These are phyloP conservation scores for Eleusine indica DNA, from an alignment of 176 grass and related monocot species.

Conservation along the genomic window DNA sequence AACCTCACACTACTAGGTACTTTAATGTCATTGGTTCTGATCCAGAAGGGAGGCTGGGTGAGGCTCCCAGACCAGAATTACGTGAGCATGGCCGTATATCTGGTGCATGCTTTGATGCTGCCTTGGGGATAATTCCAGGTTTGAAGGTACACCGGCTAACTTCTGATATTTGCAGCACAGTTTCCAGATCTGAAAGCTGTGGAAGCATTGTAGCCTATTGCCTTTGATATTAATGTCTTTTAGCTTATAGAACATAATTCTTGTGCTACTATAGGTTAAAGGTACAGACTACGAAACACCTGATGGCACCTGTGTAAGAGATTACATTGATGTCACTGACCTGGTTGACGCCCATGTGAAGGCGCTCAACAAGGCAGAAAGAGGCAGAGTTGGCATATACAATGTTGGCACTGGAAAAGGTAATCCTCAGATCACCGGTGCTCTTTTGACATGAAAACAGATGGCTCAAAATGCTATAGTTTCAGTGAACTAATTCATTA, in stretches of 20 bases:
- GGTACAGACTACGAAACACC: slow-evolving; percentile 83
- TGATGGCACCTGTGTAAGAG: slow-evolving; percentile 85
- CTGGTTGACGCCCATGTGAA: slow-evolving; percentile 90
- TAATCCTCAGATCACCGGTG: slow-evolving; percentile 29
- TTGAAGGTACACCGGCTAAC: slow-evolving; percentile 54
- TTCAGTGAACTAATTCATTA: not conserved
- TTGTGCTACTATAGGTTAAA: slow-evolving; percentile 63
- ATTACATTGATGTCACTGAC: slow-evolving; percentile 97
- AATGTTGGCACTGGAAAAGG: slow-evolving; percentile 98
- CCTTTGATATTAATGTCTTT: not conserved
- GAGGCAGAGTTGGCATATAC: slow-evolving; percentile 85
- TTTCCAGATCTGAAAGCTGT: not conserved
- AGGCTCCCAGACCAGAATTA: slow-evolving; percentile 82
- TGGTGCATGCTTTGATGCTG: slow-evolving; percentile 93
- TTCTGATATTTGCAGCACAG: not conserved
- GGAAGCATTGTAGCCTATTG: not conserved
- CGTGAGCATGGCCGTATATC: slow-evolving; percentile 88
- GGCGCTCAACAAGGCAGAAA: slow-evolving; percentile 81
- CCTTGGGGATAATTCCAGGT: slow-evolving; percentile 81
- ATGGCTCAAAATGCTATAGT: not conserved
- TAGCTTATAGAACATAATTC: not conserved
- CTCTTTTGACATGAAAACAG: not conserved
- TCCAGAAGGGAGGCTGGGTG: slow-evolving; percentile 80
- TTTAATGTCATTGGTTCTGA: slow-evolving; percentile 99
- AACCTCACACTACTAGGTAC: slow-evolving; percentile 55